Conservation (phyloP, 208 protist species). For the Novymonas esmeraldas region DNA sequence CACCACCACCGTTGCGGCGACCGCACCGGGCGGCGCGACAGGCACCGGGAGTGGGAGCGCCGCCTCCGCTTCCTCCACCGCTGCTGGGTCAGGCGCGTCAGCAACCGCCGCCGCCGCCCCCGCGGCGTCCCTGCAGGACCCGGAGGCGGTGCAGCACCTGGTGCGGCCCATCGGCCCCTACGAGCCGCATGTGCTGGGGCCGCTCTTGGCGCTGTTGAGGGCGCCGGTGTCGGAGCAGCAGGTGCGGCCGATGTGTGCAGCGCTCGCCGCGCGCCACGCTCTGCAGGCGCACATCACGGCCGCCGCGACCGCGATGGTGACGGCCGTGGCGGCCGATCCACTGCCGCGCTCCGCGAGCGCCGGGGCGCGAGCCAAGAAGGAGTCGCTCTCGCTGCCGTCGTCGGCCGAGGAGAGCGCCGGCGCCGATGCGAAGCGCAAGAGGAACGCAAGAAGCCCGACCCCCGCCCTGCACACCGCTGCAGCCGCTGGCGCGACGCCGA, state of each 20-base stretch:
- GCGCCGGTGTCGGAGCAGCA: slow-evolving; percentile 5
- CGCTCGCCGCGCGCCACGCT: slow-evolving; percentile 8
- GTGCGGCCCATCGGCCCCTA: slow-evolving; percentile 32
- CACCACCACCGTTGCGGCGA: neutral
- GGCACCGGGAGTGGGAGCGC: neutral
- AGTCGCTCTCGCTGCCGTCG: neutral
- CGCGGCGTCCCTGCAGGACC: slow-evolving; percentile 23
- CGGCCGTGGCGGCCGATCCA: neutral
- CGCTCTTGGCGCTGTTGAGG: slow-evolving; percentile 20
- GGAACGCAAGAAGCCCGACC: neutral
- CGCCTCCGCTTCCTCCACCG: neutral
- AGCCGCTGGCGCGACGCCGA: neutral
- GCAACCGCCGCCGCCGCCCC: neutral
- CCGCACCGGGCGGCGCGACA: neutral
- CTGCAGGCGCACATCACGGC: slow-evolving; percentile 4
- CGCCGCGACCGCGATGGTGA: neutral
- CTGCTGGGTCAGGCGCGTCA: neutral
- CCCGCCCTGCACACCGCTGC: neutral
- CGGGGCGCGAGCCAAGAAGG: neutral
- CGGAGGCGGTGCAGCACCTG: slow-evolving; percentile 35
- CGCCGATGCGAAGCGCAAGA: slow-evolving; percentile 10
- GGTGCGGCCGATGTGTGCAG: slow-evolving; percentile 12
- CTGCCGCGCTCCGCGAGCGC: neutral
- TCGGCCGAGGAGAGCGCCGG: neutral
- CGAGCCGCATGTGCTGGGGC: slow-evolving; percentile 18